These are phyloP conservation scores for Geosmithia morbida DNA, from an alignment of 2,329 filamentous ascomycete genomes.

Conservation along the genomic window DNA sequence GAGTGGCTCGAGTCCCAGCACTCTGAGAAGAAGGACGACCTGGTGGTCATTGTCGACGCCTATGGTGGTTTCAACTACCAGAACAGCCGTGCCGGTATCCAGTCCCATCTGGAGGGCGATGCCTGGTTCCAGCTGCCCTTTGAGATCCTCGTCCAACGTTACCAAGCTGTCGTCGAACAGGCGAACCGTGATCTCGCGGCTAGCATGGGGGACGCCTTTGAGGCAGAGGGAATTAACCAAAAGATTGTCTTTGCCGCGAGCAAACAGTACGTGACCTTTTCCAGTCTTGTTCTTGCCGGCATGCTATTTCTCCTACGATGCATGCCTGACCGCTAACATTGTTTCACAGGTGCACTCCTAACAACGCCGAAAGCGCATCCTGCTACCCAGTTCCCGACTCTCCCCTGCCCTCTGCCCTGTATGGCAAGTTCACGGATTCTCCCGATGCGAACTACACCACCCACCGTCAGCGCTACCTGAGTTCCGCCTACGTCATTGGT, in stretches of 20 bases:
- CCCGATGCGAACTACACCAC: constrained; percentile 7
- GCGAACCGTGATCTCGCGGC: constrained; percentile 9
- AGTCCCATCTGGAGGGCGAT: constrained; percentile 6
- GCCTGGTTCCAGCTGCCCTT: constrained; percentile 17
- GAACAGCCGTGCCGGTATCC: not conserved
- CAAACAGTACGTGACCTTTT: constrained; percentile 6
- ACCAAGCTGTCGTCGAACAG: constrained; percentile 8
- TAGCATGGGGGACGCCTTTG: constrained; percentile 10
- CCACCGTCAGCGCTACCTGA: constrained; percentile 11
- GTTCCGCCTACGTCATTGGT: constrained; percentile 12
- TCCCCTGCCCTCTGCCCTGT: constrained; percentile 10
- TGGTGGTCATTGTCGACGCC: constrained; percentile 14
- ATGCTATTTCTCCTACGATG: not conserved
- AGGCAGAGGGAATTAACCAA: constrained; percentile 8
- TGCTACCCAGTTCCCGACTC: constrained; percentile 14
- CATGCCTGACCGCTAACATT: not conserved
- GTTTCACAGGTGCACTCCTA: constrained; percentile 8
- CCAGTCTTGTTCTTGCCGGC: not conserved
- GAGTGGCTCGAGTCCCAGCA: constrained; percentile 11
- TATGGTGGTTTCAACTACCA: constrained; percentile 7
- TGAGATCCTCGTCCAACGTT: constrained; percentile 11
- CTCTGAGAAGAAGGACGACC: constrained; percentile 10
- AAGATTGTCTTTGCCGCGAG: constrained; percentile 12
- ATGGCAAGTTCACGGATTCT: constrained; percentile 9
- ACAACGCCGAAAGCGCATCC: constrained; percentile 8